Evolutionary conservation across 116 monocot species (phyloP).

Genomic region (Trichopus zeylanicus): DNA sequence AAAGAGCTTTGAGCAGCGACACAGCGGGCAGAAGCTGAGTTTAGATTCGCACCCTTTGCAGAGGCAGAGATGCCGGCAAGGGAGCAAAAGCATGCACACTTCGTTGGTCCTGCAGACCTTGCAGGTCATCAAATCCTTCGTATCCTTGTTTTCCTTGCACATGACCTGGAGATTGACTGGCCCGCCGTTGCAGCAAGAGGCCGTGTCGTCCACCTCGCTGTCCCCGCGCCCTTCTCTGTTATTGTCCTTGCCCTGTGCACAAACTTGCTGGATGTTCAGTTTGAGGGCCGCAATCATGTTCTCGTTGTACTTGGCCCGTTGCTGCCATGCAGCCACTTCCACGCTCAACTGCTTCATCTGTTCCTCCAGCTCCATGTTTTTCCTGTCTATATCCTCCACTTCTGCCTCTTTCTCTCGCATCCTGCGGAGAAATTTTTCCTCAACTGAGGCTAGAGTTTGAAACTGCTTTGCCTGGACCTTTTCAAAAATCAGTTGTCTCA

Average conservation of each 20-base stretch:
- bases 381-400: no score
- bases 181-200: conserved; percentile 52
- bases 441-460: conserved; percentile 34
- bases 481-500: conserved; percentile 59
- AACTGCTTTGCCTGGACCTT: conserved; percentile 69
- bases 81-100: conserved; percentile 73
- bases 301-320: conserved; percentile 61
- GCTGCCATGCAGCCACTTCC: conserved; percentile 63
- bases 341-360: no score
- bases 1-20: conserved; percentile 60
- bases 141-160: conserved; percentile 20
- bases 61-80: conserved; percentile 72
- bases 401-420: no score
- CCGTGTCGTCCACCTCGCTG: conserved; percentile 66
- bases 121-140: conserved; percentile 27
- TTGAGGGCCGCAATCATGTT: conserved; percentile 52
- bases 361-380: no score
- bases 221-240: conserved; percentile 70
- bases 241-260: conserved; percentile 37
- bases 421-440: no score
- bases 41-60: no score
- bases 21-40: no score
- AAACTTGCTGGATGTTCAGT: conserved; percentile 49
- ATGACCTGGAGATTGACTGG: conserved; percentile 18
- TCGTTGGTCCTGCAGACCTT: no score